Evolutionary conservation across 148 eudicot genomes (phyloP), one percentile per base, ranked within the genome.

Genomic region (Cornus controversa): DNA sequence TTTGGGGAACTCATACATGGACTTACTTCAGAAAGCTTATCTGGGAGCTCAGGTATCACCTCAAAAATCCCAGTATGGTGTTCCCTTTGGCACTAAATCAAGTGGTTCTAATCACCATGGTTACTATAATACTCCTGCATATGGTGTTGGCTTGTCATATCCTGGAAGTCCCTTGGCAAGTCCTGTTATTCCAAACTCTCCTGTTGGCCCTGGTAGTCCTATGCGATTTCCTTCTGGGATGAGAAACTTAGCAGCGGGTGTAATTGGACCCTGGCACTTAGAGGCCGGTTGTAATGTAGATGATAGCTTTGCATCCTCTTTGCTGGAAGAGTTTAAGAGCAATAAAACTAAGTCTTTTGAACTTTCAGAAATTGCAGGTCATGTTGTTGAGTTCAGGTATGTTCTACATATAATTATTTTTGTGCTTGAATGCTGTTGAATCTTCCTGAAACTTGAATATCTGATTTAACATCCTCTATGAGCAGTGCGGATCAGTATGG

Each of bases 401-500:
- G 36, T 67, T 8, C 53, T 75, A 34, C 31, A 77, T 40, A 34
- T 28, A 25, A 25, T 42, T 78, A 22, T 40, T 69, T 27, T 22
- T 45, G 64, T 71, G 60, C 57, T 66, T 63, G 58, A 69, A 67
- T 58, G 47, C 66, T 66, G 6, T 75, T 70, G 45, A 64, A 73
- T 27, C 47, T 16, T 50, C 13, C 60, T n/a, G n/a, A 58, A 15
- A 66, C 45, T 67, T 80, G 20, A 9, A 27, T 72, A 23, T 70
- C 40, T 77, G 16, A 76, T 67, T 37, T 25, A 28, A 72, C 31
- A 27, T 74, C 68, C 68, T 73, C 20, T 76, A 16, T 77, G 75
- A 70, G 79, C 90, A 96, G 99, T 88, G 97, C 92, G 66, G 99
- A 96, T 86, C 99, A 96, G 79, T 91, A 93, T 88, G 99, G 99